A percentile compares a stretch with the other conserved stretches of the same genome.
These are phyloP conservation scores for Arachis hypogaea DNA, from an alignment of 306 rosid genomes.

Conservation along the genomic window DNA sequence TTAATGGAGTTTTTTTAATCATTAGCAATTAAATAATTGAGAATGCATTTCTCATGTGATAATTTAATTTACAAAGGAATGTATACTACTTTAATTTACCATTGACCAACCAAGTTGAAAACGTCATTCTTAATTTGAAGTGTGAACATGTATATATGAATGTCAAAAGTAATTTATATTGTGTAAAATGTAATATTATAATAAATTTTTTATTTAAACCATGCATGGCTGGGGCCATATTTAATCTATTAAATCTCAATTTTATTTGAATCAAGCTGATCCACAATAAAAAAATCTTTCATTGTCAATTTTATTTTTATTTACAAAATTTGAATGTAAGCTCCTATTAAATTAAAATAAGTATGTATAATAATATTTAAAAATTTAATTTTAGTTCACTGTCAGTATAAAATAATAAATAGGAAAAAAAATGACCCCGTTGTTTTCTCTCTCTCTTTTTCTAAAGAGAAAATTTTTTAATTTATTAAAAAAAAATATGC, in stretches of 20 bases:
- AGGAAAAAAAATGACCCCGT: too few species aligned
- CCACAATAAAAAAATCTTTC: too few species aligned
- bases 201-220: neutral
- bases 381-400: too few species aligned
- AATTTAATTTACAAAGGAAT: neutral
- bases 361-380: too few species aligned
- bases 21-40: constrained; percentile 19
- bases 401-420: too few species aligned
- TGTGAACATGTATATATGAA: neutral
- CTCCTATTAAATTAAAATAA: too few species aligned
- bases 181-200: neutral
- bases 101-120: neutral
- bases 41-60: constrained; percentile 31
- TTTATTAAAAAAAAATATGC: too few species aligned
- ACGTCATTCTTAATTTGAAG: neutral
- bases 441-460: too few species aligned
- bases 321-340: neutral
- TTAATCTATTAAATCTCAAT: neutral
- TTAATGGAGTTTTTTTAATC: neutral
- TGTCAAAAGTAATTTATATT: neutral
- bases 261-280: too few species aligned
- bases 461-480: too few species aligned
- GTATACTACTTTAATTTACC: neutral
- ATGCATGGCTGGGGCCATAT: too few species aligned
- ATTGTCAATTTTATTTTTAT: too few species aligned